These are phyloP conservation scores for Debaryomyces subglobosus DNA, from an alignment of 1,139 yeast genomes.

Conservation along the genomic window DNA sequence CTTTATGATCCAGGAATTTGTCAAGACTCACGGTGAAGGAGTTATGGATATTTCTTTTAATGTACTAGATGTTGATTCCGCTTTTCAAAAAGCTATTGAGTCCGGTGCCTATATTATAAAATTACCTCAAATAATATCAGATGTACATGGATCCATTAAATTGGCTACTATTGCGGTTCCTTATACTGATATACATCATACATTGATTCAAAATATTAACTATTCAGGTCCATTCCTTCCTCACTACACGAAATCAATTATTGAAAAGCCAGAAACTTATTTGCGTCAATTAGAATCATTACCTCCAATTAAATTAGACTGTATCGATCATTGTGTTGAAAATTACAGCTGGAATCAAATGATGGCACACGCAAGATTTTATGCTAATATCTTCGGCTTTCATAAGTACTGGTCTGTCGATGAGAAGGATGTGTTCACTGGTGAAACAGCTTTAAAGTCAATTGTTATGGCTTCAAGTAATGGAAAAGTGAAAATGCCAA, in stretches of 20 bases:
- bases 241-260: constrained; percentile 35
- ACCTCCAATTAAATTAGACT: constrained; percentile 39
- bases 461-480: constrained; percentile 75
- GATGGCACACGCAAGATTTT: constrained; percentile 58
- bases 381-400: constrained; percentile 67
- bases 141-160: constrained; percentile 53
- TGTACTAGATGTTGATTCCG: constrained; percentile 52
- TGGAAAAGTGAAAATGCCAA: constrained; percentile 73
- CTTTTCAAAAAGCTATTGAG: constrained; percentile 48
- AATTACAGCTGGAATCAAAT: constrained; percentile 73
- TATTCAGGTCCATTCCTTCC: constrained; percentile 61
- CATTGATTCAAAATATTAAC: constrained; percentile 56
- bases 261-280: constrained; percentile 10
- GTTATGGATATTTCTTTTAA: constrained; percentile 70
- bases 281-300: constrained; percentile 14
- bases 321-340: constrained; percentile 79
- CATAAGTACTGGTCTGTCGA: constrained; percentile 85
- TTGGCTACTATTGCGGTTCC: constrained; percentile 62
- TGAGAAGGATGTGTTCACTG: constrained; percentile 70
- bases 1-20: constrained; percentile 38
- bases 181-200: constrained; percentile 67
- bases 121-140: constrained; percentile 44
- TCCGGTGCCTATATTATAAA: constrained; percentile 57
- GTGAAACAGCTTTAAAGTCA: constrained; percentile 68
- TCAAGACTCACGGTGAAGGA: constrained; percentile 72